Evolutionary conservation across 2,329 filamentous ascomycete species (phyloP), one percentile per base, ranked within the genome.

Genomic region (Incumbomyces lentus): DNA sequence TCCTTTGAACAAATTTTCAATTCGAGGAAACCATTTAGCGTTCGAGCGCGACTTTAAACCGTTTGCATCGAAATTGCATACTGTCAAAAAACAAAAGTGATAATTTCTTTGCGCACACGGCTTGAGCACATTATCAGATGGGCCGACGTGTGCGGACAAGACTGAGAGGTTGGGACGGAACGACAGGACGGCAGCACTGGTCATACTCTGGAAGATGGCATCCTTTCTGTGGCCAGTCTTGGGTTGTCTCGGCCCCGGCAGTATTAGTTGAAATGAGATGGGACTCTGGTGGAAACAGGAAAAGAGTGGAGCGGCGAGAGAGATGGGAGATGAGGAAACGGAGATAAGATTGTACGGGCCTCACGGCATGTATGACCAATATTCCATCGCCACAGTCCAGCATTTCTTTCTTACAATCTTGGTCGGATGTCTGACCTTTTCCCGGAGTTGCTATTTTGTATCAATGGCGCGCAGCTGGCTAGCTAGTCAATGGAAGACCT

Each of bases 361-460:
- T 45, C 42, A 19, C 42, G 42, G 42, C 42, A 38, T 22, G 13
- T 45, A 34, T 44, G 26, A 45, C 42, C 33, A 37, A 19, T 35
- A 44, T 44, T 35, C 36, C 31, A 26, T 19, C 16, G 39, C 17
- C 26, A 26, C 22, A 5, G 22, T 8, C 8, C 22, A 8, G 22
- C 22, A 8, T n/a, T n/a, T 26, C 22, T 5, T 26, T 26, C 22
- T 8, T 26, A 26, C 5, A 26, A 26, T 26, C 22, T 26, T 8
- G 22, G 22, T 8, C 22, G 22, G 22, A 26, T 26, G 22, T 26
- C 22, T 26, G 22, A 26, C 22, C 22, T 26, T 26, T 26, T 26
- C 4, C 22, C 5, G 22, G 8, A 8, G 4, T 26, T 26, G 22
- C 22, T 4, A 26, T 26, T 8, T 26, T n/a, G n/a, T n/a, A n/a